Evolutionary conservation across 2,329 filamentous ascomycete species (phyloP).

Genomic region (Oidium heveae): DNA sequence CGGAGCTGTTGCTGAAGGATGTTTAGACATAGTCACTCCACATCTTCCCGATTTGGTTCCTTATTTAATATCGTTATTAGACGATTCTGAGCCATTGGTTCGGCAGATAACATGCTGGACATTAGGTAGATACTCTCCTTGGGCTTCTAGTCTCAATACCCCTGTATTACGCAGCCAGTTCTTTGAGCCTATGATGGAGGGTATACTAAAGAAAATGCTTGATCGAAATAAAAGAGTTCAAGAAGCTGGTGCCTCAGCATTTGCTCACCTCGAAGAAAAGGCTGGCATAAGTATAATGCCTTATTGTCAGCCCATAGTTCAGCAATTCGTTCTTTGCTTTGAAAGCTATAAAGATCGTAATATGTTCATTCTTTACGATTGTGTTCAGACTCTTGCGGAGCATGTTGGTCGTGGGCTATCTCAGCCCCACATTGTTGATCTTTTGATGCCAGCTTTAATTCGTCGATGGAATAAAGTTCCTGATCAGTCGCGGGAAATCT

Average conservation of each 20-base stretch:
- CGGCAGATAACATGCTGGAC: slow-evolving; percentile 97
- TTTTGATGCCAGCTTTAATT: slow-evolving; percentile 83
- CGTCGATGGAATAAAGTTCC: slow-evolving; percentile 65
- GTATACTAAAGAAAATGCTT: slow-evolving; percentile 79
- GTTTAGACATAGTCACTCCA: slow-evolving; percentile 68
- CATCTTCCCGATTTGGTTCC: slow-evolving; percentile 77
- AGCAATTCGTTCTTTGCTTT: slow-evolving; percentile 83
- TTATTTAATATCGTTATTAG: slow-evolving; percentile 66
- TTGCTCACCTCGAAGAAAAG: slow-evolving; percentile 88
- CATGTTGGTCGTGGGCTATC: slow-evolving; percentile 63
- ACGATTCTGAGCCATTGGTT: slow-evolving; percentile 71
- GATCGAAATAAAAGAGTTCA: slow-evolving; percentile 96
- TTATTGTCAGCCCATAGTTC: slow-evolving; percentile 73
- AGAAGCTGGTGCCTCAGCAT: slow-evolving; percentile 83
- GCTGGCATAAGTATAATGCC: slow-evolving; percentile 56
- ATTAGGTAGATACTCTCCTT: slow-evolving; percentile 72
- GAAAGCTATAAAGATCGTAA: slow-evolving; percentile 93
- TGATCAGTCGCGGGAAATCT: slow-evolving; percentile 78
- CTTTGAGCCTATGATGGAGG: slow-evolving; percentile 94
- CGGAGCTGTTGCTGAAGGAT: slow-evolving; percentile 85
- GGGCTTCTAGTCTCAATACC: slow-evolving; percentile 57
- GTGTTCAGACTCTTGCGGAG: slow-evolving; percentile 88
- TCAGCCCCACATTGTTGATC: slow-evolving; percentile 52
- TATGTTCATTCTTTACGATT: slow-evolving; percentile 97
- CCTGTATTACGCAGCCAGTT: slow-evolving; percentile 43